Conservation (phyloP, 148 eudicot species). For the Silene conica region DNA sequence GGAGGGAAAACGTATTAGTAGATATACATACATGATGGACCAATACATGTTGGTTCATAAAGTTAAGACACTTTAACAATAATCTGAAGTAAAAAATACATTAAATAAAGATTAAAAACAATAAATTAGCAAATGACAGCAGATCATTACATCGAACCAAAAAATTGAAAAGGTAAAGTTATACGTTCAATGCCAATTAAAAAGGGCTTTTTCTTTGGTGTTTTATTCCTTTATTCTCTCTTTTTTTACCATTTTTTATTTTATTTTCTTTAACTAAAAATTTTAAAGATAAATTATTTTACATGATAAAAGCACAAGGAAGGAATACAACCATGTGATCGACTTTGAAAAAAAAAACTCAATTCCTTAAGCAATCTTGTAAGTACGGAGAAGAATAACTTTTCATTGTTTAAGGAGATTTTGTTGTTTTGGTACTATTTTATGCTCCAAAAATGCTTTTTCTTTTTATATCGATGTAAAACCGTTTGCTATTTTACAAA, state of each 20-base stretch:
- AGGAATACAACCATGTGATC: conserved; percentile 34
- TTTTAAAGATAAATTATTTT: not conserved
- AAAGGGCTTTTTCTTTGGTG: conserved; percentile 9
- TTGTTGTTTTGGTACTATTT: not conserved
- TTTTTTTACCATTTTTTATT: conserved; percentile 1
- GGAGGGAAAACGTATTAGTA: too few species aligned
- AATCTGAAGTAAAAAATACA: too few species aligned
- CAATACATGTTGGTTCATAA: not conserved
- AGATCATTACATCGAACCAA: not conserved
- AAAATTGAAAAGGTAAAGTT: conserved; percentile 7
- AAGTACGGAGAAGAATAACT: not conserved
- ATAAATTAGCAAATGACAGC: conserved; percentile 14
- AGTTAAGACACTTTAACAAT: conserved; percentile 20
- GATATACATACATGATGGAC: too few species aligned
- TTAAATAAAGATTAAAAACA: not conserved
- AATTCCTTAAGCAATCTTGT: not conserved
- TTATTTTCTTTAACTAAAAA: conserved; percentile 17
- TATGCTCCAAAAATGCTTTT: not conserved
- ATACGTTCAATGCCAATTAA: conserved; percentile 7
- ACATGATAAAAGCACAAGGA: conserved; percentile 16
- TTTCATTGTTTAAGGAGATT: not conserved
- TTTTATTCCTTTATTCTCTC: conserved; percentile 15
- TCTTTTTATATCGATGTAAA: too few species aligned
- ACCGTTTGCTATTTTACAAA: too few species aligned
- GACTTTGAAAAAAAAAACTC: not conserved